Evolutionary conservation across 352 stramenopile species (phyloP).

Genomic region (Bremia lactucae): DNA sequence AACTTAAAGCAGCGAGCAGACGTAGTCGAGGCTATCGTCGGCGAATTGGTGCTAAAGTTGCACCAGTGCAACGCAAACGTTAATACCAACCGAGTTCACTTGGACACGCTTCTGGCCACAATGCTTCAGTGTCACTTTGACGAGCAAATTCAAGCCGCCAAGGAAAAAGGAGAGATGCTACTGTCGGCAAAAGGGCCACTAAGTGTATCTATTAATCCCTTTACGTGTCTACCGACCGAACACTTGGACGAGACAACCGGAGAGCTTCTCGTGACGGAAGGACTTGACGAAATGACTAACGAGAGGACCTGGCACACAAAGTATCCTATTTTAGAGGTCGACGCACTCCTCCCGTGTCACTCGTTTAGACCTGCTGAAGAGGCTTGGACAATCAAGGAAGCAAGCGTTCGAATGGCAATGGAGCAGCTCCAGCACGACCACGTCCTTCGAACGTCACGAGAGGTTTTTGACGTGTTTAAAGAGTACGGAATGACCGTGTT

Average conservation of each 20-base stretch:
- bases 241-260: conserved; percentile 44
- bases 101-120: conserved; percentile 40
- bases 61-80: conserved; percentile 6
- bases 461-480: conserved; percentile 79
- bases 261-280: conserved; percentile 37
- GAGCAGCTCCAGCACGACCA: conserved; percentile 24
- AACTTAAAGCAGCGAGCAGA: conserved; percentile 61
- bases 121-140: conserved; percentile 60
- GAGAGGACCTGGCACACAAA: conserved; percentile 29
- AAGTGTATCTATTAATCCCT: conserved; percentile 43
- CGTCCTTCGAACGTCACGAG: conserved; percentile 39
- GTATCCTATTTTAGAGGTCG: conserved; percentile 7
- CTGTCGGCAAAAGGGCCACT: conserved; percentile 27
- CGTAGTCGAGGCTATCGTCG: conserved; percentile 54
- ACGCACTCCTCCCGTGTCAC: conserved; percentile 13
- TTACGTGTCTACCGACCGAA: conserved; percentile 48
- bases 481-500: conserved; percentile 74
- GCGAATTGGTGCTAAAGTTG: conserved; percentile 49
- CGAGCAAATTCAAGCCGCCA: conserved; percentile 14
- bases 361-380: conserved; percentile 14
- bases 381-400: background rate
- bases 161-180: conserved; percentile 12
- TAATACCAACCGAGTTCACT: conserved; percentile 23
- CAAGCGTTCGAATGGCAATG: conserved; percentile 21
- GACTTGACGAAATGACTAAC: conserved; percentile 11